Conservation (phyloP, 305 asterid genomes). For the Solanum hybrid region DNA sequence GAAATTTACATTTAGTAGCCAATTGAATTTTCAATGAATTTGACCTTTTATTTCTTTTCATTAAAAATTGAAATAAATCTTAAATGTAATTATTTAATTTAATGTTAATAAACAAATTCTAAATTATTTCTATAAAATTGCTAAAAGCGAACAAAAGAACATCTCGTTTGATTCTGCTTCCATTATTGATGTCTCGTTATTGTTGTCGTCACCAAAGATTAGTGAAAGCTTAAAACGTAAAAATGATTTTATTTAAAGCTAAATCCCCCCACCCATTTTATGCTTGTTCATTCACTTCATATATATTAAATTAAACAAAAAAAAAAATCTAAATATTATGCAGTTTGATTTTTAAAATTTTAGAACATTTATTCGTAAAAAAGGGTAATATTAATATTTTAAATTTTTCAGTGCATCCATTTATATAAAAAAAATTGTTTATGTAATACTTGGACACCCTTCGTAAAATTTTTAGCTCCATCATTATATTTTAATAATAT, state of each 20-base stretch:
- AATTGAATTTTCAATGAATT: too few species aligned
- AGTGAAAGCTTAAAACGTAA: background rate
- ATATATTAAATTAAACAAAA: too few species aligned
- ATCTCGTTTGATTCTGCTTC: background rate
- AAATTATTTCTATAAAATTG: too few species aligned
- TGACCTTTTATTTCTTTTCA: background rate
- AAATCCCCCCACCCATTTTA: background rate
- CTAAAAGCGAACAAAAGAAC: background rate
- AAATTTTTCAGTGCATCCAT: background rate
- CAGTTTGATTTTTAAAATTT: too few species aligned
- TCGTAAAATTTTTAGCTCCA: too few species aligned
- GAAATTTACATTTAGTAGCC: background rate
- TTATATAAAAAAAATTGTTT: too few species aligned
- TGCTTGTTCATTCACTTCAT: background rate
- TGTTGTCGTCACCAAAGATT: background rate
- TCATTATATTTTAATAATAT: rapidly evolving
- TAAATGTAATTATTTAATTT: too few species aligned
- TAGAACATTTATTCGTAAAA: background rate
- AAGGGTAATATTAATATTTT: too few species aligned
- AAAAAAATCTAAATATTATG: background rate
- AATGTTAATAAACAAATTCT: background rate
- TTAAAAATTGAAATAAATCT: too few species aligned
- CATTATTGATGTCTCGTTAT: too few species aligned
- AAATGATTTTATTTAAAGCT: background rate
- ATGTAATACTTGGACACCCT: too few species aligned